Percentiles rank a stretch among this genome's conserved stretches.
Evolutionary conservation across 202 grass and related monocot genomes (phyloP).

Genomic region (Eragrostis tef): DNA sequence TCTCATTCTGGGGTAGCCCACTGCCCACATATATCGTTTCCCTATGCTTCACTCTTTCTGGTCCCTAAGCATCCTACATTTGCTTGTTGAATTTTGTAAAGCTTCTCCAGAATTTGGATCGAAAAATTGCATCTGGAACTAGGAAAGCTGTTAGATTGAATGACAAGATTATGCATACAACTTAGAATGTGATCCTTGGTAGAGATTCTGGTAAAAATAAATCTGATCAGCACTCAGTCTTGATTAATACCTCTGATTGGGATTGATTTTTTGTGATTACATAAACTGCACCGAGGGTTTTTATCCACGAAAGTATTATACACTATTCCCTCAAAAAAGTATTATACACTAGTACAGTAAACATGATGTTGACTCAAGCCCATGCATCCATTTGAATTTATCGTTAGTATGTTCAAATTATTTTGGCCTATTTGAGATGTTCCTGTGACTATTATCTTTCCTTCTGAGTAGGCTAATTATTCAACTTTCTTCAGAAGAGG

Average conservation of each 20-base stretch:
- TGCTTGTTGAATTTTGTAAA: conserved; percentile 37
- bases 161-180: not conserved
- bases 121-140: conserved; percentile 19
- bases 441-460: conserved; percentile 19
- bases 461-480: not conserved
- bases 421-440: not conserved
- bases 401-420: conserved; percentile 2
- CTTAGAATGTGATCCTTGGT: not conserved
- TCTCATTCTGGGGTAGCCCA: conserved; percentile 12
- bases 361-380: conserved; percentile 11
- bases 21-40: not conserved
- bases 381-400: not conserved
- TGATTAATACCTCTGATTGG: not conserved
- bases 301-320: not conserved
- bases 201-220: not conserved
- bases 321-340: no score
- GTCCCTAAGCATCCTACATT: conserved; percentile 42
- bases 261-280: conserved; percentile 26
- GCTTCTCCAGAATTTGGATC: conserved; percentile 30
- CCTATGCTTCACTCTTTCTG: conserved; percentile 23
- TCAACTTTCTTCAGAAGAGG: conserved; percentile 4
- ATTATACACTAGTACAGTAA: not conserved
- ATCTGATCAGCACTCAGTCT: not conserved
- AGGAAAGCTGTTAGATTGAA: conserved; percentile 23
- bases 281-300: conserved; percentile 10